phyloP scores from a whole-genome alignment of 2,329 filamentous ascomycete genomes.

The Colletotrichum cereale region DNA sequence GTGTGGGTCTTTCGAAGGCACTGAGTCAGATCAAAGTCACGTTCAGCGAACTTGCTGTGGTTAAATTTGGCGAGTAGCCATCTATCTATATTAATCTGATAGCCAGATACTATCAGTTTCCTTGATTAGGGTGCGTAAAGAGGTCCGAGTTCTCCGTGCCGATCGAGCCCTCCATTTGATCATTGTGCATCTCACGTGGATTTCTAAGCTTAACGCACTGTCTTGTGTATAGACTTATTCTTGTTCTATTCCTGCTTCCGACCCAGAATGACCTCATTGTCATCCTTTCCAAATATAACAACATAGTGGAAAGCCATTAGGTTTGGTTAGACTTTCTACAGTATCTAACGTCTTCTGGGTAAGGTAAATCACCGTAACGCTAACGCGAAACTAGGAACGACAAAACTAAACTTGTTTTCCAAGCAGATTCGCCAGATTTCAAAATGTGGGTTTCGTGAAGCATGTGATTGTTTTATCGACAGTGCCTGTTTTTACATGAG shows the following conservation, averaged over 20 bases:
- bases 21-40: slow-evolving; percentile 26
- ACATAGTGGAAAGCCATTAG: too few species aligned
- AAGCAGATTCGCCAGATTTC: too few species aligned
- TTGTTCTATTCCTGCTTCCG: not conserved
- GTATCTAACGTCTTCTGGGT: too few species aligned
- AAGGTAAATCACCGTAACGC: too few species aligned
- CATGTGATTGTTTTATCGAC: too few species aligned
- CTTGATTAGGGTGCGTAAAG: not conserved
- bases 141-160: slow-evolving; percentile 23
- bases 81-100: not conserved
- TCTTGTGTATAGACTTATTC: not conserved
- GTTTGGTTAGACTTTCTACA: too few species aligned
- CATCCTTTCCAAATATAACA: too few species aligned
- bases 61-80: not conserved
- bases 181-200: slow-evolving; percentile 22
- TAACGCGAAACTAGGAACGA: too few species aligned
- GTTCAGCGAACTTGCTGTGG: not conserved
- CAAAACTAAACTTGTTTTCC: too few species aligned
- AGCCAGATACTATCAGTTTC: not conserved
- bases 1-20: not conserved
- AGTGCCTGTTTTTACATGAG: too few species aligned
- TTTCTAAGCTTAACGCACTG: slow-evolving; percentile 2
- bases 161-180: not conserved
- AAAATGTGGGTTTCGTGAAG: too few species aligned
- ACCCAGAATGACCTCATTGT: not conserved